Percentiles rank a stretch among this genome's conserved stretches.
Conservation (phyloP, 116 monocot species). For the Papilionanthe hybrid region DNA sequence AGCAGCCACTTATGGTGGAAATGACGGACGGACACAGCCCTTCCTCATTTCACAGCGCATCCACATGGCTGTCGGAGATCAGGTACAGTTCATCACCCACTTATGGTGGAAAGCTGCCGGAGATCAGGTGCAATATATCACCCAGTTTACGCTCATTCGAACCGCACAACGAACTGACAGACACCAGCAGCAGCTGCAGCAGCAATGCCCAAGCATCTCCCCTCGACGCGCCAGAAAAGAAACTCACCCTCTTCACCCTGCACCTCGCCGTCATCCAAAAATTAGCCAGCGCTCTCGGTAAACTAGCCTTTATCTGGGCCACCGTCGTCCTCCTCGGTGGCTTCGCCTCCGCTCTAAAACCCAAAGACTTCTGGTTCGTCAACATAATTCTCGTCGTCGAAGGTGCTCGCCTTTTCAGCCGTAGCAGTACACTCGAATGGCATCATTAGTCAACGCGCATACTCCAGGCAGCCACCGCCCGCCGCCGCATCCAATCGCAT, state of each 20-base stretch:
- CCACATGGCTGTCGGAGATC: too few relatives aligned
- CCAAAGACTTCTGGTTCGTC: slow-evolving; percentile 38
- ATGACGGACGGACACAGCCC: too few relatives aligned
- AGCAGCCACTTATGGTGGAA: neutral
- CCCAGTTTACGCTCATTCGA: slow-evolving; percentile 21
- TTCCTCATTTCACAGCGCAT: too few relatives aligned
- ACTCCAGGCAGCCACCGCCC: slow-evolving; percentile 1
- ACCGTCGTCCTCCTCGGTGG: slow-evolving; percentile 50
- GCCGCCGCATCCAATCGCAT: slow-evolving; percentile 11
- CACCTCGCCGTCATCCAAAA: slow-evolving; percentile 36
- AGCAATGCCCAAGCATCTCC: too few relatives aligned
- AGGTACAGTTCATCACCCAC: too few relatives aligned
- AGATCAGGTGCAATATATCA: too few relatives aligned
- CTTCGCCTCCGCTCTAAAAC: slow-evolving; percentile 18
- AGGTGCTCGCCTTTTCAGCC: slow-evolving; percentile 30
- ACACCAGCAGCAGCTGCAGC: neutral
- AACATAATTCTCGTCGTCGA: slow-evolving; percentile 35
- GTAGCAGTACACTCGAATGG: slow-evolving; percentile 41
- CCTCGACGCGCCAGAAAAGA: slow-evolving; percentile 28
- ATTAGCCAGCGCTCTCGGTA: slow-evolving; percentile 29
- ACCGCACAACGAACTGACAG: slow-evolving; percentile 17
- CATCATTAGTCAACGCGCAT: slow-evolving; percentile 34
- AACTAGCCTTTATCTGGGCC: too few relatives aligned
- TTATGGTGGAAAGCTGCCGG: neutral
- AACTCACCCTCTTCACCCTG: slow-evolving; percentile 38